A percentile compares a stretch with the other conserved stretches of the same genome.
Conservation (phyloP, 306 rosid genomes). For the Datisca glomerata region DNA sequence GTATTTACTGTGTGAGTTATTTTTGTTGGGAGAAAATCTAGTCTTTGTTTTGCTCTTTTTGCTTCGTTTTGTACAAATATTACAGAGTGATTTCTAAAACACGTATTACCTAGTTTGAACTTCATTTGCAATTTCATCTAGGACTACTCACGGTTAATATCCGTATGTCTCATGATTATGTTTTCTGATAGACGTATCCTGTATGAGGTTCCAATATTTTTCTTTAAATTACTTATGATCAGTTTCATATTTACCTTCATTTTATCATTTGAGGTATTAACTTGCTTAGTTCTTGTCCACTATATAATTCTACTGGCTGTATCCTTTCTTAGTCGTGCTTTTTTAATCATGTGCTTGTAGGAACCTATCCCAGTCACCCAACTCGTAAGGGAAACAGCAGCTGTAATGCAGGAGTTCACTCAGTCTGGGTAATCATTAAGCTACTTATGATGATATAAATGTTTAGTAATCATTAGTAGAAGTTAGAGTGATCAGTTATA, state of each 20-base stretch:
- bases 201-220: too few species aligned
- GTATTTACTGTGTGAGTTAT: too few species aligned
- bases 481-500: too few species aligned
- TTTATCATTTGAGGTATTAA: neutral
- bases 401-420: slow-evolving; percentile 97
- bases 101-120: too few species aligned
- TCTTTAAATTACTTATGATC: neutral
- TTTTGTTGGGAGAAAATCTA: too few species aligned
- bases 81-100: too few species aligned
- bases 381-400: slow-evolving; percentile 94
- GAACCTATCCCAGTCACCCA: slow-evolving; percentile 95
- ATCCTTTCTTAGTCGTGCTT: slow-evolving; percentile 1
- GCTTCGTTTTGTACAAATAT: too few species aligned
- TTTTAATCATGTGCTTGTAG: slow-evolving; percentile 24
- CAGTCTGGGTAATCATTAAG: slow-evolving; percentile 69
- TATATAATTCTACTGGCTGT: neutral
- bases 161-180: too few species aligned
- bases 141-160: too few species aligned
- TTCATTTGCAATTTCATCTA: too few species aligned
- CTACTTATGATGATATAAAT: neutral
- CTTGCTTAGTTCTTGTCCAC: neutral
- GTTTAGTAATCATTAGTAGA: neutral
- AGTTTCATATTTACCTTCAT: neutral
- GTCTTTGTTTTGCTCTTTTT: too few species aligned
- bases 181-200: too few species aligned